Evolutionary conservation across 2,329 filamentous ascomycete genomes (phyloP).

Genomic region (Achaetomium macrosporum): DNA sequence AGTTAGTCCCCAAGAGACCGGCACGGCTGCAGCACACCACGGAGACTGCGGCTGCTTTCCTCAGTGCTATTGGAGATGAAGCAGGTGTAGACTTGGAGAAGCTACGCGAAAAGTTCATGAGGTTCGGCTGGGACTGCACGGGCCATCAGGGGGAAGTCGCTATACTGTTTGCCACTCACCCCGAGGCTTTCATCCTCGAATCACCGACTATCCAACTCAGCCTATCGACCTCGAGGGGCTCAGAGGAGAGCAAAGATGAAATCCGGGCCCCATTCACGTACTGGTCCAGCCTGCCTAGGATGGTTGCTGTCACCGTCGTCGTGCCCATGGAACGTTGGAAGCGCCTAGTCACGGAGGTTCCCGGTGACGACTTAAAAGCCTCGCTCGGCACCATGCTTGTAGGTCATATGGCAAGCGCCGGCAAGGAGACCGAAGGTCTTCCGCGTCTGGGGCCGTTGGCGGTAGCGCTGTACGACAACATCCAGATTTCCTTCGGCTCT

Average conservation of each 20-base stretch:
- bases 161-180: no score
- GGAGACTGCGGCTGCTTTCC: conserved; percentile 35
- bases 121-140: not conserved
- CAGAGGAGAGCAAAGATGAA: conserved; percentile 3
- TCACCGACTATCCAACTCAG: not conserved
- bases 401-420: not conserved
- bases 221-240: not conserved
- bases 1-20: conserved; percentile 11
- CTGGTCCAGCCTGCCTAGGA: conserved; percentile 35
- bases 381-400: not conserved
- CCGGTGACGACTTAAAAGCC: not conserved
- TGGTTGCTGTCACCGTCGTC: conserved; percentile 34
- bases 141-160: not conserved
- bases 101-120: not conserved
- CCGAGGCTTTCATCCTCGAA: not conserved
- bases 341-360: conserved; percentile 17
- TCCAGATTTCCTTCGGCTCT: conserved; percentile 39
- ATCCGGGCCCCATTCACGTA: conserved; percentile 26
- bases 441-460: no score
- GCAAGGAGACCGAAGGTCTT: no score
- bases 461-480: conserved; percentile 30
- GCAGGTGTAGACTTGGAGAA: conserved; percentile 30
- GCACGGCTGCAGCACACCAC: conserved; percentile 22
- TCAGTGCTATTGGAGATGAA: conserved; percentile 33
- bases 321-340: conserved; percentile 30